phyloP scores from a whole-genome alignment of 306 rosid species.

The Echinosophora koreensis region DNA sequence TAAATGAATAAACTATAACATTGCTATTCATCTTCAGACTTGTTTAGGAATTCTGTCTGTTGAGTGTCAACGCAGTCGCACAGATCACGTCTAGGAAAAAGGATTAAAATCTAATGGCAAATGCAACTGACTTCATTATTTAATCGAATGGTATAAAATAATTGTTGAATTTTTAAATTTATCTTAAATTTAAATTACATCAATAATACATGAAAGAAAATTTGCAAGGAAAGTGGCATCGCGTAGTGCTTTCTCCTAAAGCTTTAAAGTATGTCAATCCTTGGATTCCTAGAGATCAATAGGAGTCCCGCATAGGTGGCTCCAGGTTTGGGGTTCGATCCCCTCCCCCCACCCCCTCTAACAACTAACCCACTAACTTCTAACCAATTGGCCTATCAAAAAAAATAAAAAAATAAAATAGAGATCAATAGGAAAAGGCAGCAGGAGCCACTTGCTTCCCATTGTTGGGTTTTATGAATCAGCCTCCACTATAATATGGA shows the following conservation, averaged over 20 bases:
- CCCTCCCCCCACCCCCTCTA: too few relatives aligned
- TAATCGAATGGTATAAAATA: background rate
- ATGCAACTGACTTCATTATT: constrained; percentile 12
- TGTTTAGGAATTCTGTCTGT: background rate
- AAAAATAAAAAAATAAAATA: too few relatives aligned
- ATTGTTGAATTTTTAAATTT: too few relatives aligned
- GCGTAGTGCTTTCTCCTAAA: background rate
- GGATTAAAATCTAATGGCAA: background rate
- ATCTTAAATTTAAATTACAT: too few relatives aligned
- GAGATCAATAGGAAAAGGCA: constrained; percentile 15
- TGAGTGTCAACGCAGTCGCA: background rate
- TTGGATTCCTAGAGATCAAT: too few relatives aligned
- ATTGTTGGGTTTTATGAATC: constrained; percentile 8
- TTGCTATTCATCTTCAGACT: background rate
- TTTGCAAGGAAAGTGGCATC: background rate
- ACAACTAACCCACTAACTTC: too few relatives aligned
- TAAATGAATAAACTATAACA: background rate
- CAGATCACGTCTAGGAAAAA: background rate
- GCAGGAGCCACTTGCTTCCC: background rate
- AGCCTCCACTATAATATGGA: background rate
- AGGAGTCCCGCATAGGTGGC: too few relatives aligned
- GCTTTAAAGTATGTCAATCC: constrained; percentile 7
- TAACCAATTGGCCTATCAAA: too few relatives aligned
- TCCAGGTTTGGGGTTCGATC: too few relatives aligned
- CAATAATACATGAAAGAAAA: background rate